Percentiles rank a stretch among this genome's conserved stretches.
These are phyloP conservation scores for Starmera quercuum DNA, from an alignment of 805 yeast species.

Conservation along the genomic window DNA sequence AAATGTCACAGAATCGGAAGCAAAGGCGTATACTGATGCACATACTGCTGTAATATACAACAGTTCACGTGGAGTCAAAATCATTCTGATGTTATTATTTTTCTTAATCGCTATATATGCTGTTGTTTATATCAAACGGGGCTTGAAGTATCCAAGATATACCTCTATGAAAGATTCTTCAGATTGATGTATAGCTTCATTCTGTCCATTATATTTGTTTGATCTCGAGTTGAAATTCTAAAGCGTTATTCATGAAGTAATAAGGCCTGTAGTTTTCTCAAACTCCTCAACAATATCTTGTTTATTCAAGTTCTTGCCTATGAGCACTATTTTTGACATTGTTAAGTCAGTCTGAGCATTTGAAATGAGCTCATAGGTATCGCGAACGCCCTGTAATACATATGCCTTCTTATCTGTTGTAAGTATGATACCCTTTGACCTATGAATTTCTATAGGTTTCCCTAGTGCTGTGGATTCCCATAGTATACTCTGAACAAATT, in stretches of 20 bases:
- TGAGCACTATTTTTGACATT: constrained; percentile 58
- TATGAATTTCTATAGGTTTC: constrained; percentile 56
- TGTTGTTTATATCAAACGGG: constrained; percentile 5
- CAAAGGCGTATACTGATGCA: constrained; percentile 6
- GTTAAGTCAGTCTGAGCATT: constrained; percentile 28
- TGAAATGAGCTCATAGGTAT: constrained; percentile 75
- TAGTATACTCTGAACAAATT: constrained; percentile 58
- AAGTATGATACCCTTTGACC: constrained; percentile 73
- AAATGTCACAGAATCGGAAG: constrained; percentile 7
- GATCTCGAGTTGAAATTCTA: background rate
- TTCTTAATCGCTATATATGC: constrained; percentile 12
- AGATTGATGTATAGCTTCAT: background rate
- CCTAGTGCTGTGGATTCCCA: constrained; percentile 59
- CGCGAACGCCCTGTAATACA: constrained; percentile 81
- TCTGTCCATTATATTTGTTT: background rate
- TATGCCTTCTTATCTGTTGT: constrained; percentile 21
- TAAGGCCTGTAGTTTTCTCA: constrained; percentile 10
- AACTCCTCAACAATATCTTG: constrained; percentile 28
- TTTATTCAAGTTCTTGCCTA: constrained; percentile 55
- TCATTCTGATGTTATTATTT: constrained; percentile 11
- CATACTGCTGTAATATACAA: constrained; percentile 6
- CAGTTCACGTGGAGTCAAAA: constrained; percentile 5
- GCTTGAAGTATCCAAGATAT: constrained; percentile 9
- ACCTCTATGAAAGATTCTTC: constrained; percentile 18
- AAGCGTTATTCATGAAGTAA: background rate